Base-by-base conservation (phyloP, 192 early-diverging fungal species). In the Helicostylum pulchrum region DNA sequence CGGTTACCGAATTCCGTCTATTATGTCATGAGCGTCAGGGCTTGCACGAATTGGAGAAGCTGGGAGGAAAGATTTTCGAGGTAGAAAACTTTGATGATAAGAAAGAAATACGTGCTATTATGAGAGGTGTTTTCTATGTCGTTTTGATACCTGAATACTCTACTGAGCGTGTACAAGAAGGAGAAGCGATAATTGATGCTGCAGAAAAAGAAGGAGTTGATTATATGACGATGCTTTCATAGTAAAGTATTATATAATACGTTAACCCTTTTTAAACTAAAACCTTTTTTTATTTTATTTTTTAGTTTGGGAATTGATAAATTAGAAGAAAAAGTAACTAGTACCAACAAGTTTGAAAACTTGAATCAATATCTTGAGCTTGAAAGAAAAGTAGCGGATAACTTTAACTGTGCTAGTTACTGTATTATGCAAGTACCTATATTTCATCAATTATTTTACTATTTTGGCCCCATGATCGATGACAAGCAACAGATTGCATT, bases 391-490 rank as follows among this genome's bases (percentile, higher is more conserved):
- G 39, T 54, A 4, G 5, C 2, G 5, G 26, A 34, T 11, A 5
- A 30, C 6, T 64, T 32, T 64, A 42, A 44, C 12, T 6, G 45
- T 0, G 39, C 46, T 2, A 30, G n/a, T 11, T 21, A 54, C 11
- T 64, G 63, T 30, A 44, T 64, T 4, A 44, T 64, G 3, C 50
- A 51, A 39, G 39, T 26, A 17, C 20, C 39, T 4, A 45, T 64
- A 14, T 31, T 64, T 2, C 39, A 49, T 21, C 63, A 64, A 19
- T 21, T 52, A 1, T 53, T 64, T 9, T 64, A 54, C 52, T 64
- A 64, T 46, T 19, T 64, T 30, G 50, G 45, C 0, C 63, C 63
- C 9, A 64, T 64, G 63, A 30, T 64, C 19, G 63, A 64, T 2
- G 47, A 64, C 10, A 14, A 54, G 11, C 30, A 43, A 1, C 12